phyloP scores from a whole-genome alignment of 805 yeast species.

The Wickerhamiella vanderwaltii region DNA sequence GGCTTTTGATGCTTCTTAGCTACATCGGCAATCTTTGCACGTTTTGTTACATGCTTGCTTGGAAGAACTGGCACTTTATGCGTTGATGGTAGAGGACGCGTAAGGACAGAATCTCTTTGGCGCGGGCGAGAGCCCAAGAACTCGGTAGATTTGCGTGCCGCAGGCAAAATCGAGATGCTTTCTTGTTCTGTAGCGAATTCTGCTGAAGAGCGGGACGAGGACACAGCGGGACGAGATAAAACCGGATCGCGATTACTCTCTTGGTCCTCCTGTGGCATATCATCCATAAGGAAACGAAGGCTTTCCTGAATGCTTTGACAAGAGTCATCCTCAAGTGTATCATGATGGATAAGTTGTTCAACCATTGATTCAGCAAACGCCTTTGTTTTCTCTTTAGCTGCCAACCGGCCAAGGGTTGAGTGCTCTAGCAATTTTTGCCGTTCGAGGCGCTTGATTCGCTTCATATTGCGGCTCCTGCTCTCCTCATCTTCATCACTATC shows the following conservation, averaged over 20 bases:
- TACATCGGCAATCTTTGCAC: background rate
- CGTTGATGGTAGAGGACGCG: conserved; percentile 2
- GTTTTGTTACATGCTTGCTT: background rate
- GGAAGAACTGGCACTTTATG: conserved; percentile 2
- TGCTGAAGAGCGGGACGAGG: background rate
- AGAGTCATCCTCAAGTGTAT: background rate
- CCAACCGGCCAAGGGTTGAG: background rate
- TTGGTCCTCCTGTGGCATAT: background rate
- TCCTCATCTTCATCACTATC: conserved; percentile 3
- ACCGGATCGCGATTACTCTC: background rate
- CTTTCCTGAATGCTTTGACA: background rate
- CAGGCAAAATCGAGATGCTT: too few relatives aligned
- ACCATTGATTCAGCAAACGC: conserved; percentile 9
- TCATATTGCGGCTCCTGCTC: background rate
- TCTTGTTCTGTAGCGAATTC: too few relatives aligned
- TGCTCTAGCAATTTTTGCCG: background rate
- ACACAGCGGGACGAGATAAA: background rate
- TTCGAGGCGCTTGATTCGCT: background rate
- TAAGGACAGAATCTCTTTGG: background rate
- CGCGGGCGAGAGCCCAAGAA: background rate
- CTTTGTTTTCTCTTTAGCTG: background rate
- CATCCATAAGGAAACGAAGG: background rate
- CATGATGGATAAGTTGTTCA: background rate
- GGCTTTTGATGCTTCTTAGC: background rate
- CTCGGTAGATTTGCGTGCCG: too few relatives aligned